These are phyloP conservation scores for Ophidiomyces ophidiicola DNA, from an alignment of 2,329 filamentous ascomycete species.

Conservation along the genomic window DNA sequence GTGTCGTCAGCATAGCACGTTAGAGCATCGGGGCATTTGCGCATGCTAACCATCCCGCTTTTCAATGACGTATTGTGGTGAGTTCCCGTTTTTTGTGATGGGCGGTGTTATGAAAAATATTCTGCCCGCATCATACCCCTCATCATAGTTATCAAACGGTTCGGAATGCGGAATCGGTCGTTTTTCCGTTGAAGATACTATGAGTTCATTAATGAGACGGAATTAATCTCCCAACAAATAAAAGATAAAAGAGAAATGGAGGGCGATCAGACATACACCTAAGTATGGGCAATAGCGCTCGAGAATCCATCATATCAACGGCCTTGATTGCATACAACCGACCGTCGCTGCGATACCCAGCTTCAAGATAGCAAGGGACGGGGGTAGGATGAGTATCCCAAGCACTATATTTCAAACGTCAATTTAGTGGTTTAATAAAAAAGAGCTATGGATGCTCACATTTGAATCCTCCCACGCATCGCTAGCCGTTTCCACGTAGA, in stretches of 20 bases:
- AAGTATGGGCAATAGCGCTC: background rate
- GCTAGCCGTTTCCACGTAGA: too few relatives aligned
- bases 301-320: background rate
- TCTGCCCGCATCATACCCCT: constrained; percentile 6
- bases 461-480: too few relatives aligned
- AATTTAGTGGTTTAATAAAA: too few relatives aligned
- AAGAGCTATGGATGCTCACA: too few relatives aligned
- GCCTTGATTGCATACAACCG: constrained; percentile 10
- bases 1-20: background rate
- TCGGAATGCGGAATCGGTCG: constrained; percentile 15
- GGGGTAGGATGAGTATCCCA: background rate
- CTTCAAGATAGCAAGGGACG: constrained; percentile 8
- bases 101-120: constrained; percentile 14
- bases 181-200: too few relatives aligned
- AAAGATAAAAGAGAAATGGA: too few relatives aligned
- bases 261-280: background rate
- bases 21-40: background rate
- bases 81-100: constrained; percentile 12
- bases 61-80: constrained; percentile 12
- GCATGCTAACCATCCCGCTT: constrained; percentile 8
- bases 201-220: too few relatives aligned
- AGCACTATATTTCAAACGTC: background rate
- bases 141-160: constrained; percentile 11
- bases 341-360: constrained; percentile 8
- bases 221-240: too few relatives aligned